Percentiles rank a stretch among this genome's conserved stretches.
Conservation (phyloP, 2,329 filamentous ascomycete genomes). For the Ascochyta viciae-villosae region DNA sequence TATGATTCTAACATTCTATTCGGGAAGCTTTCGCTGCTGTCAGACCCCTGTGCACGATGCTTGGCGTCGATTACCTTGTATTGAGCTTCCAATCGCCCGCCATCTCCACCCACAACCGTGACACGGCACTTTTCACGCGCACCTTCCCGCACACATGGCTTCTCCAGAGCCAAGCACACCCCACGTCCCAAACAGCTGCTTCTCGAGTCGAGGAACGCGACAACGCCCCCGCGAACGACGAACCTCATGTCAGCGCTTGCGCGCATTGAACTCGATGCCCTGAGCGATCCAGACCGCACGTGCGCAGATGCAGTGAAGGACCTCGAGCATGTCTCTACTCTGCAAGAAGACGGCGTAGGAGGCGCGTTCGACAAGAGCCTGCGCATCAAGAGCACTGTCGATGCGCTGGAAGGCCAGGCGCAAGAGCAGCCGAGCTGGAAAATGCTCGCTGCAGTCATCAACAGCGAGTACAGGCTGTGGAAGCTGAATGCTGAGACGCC, state of each 20-base stretch:
- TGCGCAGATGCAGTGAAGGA: constrained; percentile 23
- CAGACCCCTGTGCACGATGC: background rate
- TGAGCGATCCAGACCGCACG: constrained; percentile 30
- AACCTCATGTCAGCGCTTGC: constrained; percentile 35
- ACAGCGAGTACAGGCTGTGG: constrained; percentile 49
- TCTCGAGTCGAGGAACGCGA: constrained; percentile 26
- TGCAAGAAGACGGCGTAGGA: constrained; percentile 14
- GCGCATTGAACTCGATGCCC: constrained; percentile 28
- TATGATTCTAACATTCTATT: no score
- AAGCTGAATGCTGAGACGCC: constrained; percentile 36
- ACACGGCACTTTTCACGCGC: constrained; percentile 14
- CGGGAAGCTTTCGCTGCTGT: no score
- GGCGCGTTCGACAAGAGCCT: constrained; percentile 38
- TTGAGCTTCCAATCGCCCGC: constrained; percentile 1
- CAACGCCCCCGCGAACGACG: constrained; percentile 33
- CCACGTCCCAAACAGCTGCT: constrained; percentile 17
- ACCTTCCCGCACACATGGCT: constrained; percentile 29
- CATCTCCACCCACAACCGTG: constrained; percentile 17
- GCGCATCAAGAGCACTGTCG: constrained; percentile 43
- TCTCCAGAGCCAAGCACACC: constrained; percentile 15
- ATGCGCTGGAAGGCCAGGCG: constrained; percentile 33
- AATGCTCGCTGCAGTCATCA: constrained; percentile 38
- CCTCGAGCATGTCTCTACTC: constrained; percentile 14
- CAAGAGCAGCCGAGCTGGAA: constrained; percentile 27
- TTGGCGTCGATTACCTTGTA: background rate